phyloP scores from a whole-genome alignment of 176 grass and related monocot genomes.

The Carex littledalei region DNA sequence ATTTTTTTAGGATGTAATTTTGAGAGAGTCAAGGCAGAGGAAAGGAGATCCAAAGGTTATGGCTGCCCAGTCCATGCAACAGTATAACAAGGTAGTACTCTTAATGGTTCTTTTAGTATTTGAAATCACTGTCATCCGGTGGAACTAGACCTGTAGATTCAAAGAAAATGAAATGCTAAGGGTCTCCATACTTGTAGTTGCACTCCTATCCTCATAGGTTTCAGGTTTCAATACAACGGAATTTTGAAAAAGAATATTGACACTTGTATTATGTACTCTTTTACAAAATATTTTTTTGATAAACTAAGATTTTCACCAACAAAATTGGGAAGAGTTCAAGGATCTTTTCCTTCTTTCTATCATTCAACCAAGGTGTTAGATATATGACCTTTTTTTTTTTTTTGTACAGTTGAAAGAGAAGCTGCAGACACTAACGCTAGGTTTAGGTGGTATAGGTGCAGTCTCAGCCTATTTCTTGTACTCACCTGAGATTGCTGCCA shows the following conservation, averaged over 20 bases:
- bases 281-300: not conserved
- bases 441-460: constrained; percentile 73
- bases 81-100: constrained; percentile 65
- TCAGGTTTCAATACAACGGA: not conserved
- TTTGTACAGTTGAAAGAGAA: constrained; percentile 82
- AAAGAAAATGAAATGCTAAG: not conserved
- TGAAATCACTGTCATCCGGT: not conserved
- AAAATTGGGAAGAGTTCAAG: not conserved
- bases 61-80: constrained; percentile 46
- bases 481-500: constrained; percentile 80
- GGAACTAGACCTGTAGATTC: not conserved
- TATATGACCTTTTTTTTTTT: not conserved
- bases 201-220: not conserved
- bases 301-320: not conserved
- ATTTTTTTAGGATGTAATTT: constrained; percentile 65
- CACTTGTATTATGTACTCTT: not conserved
- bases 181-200: not conserved
- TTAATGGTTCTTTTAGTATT: not conserved
- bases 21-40: constrained; percentile 58
- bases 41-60: constrained; percentile 67
- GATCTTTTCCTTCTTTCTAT: not conserved
- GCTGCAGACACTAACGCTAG: constrained; percentile 65
- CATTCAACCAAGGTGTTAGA: not conserved
- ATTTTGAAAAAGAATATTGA: not conserved
- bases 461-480: constrained; percentile 88